These are phyloP conservation scores for Eremothecium cymbalariae DNA, from an alignment of 1,139 yeast genomes.

Conservation along the genomic window DNA sequence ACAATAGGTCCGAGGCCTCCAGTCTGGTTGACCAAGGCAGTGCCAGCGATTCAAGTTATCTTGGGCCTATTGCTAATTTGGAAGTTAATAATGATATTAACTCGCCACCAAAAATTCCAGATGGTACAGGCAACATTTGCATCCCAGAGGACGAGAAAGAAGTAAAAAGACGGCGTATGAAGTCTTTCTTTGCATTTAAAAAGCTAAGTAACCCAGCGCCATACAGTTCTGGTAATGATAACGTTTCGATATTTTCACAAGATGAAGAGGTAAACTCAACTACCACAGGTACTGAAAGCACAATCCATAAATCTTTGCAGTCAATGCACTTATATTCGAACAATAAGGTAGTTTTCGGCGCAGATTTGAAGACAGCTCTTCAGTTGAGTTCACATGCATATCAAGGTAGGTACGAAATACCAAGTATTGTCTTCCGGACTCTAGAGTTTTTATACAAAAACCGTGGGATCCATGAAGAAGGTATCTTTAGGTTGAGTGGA, in stretches of 20 bases:
- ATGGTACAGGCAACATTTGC: slow-evolving; percentile 12
- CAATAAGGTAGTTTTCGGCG: slow-evolving; percentile 50
- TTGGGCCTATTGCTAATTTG: slow-evolving; percentile 14
- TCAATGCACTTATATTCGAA: slow-evolving; percentile 23
- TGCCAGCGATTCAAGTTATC: slow-evolving; percentile 7
- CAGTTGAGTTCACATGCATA: slow-evolving; percentile 42
- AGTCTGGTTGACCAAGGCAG: slow-evolving; percentile 10
- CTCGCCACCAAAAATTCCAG: slow-evolving; percentile 18
- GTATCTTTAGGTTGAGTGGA: slow-evolving; percentile 85
- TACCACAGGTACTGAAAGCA: slow-evolving; percentile 14
- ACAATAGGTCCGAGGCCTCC: slow-evolving; percentile 9
- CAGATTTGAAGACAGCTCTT: slow-evolving; percentile 48
- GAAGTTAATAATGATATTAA: slow-evolving; percentile 13
- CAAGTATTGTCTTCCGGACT: slow-evolving; percentile 73
- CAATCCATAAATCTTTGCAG: slow-evolving; percentile 25
- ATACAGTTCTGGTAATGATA: slow-evolving; percentile 10
- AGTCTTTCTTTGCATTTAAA: slow-evolving; percentile 55
- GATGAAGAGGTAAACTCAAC: slow-evolving; percentile 7
- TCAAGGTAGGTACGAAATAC: slow-evolving; percentile 44
- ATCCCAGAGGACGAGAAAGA: slow-evolving; percentile 32
- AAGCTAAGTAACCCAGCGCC: slow-evolving; percentile 23
- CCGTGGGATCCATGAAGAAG: slow-evolving; percentile 78
- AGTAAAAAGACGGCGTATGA: slow-evolving; percentile 42
- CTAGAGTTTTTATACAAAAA: slow-evolving; percentile 57
- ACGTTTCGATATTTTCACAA: slow-evolving; percentile 6